Base-by-base conservation (phyloP, 176 grass and related monocot genomes). In the Alloteropsis semialata region DNA sequence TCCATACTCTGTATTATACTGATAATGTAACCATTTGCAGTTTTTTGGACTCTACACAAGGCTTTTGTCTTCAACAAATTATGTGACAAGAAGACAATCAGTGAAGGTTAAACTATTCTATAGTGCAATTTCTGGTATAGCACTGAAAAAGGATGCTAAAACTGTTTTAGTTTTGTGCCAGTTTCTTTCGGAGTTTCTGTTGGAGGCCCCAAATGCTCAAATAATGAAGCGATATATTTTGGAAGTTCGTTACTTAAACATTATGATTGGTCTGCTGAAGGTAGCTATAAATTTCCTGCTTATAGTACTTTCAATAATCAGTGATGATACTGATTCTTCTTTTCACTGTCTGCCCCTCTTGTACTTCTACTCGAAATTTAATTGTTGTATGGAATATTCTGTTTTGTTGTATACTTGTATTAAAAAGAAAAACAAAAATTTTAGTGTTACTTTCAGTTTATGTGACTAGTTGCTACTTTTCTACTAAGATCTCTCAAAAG, bases 141-240 rank as follows among this genome's bases (percentile, higher is more conserved):
- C 14, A 44, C 32, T 53, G 61, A 77, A 82, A 72, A 78, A 60
- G 11, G 44, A 74, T 64, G 39, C 69, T 29, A 51, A 66, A 81
- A 79, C n/a, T 65, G 1, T 75, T 61, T 61, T 76, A 77, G 19
- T 19, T 77, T 38, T 12, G 21, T 92, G 56, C 42, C 89, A 99
- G 97, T 94, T 99, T 90, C 93, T 95, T 74, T 98, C 96, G 51
- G 96, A 98, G 77, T 98, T 98, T 88, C 88, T 98, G 36, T 84
- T 98, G 88, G 96, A 93, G 74, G 72, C 89, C 33, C 87, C 93
- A 61, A 99, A 99, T 90, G 60, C 91, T 78, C 97, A 94, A 89
- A 96, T 95, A 83, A 96, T 99, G 97, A 99, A 99, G 85, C 85
- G 89, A 44, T 99, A 92, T 74, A 94, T 99, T 91, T 66, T 90